These are phyloP conservation scores for Aspergillus terreus DNA, from an alignment of 2,329 filamentous ascomycete species.

Conservation along the genomic window DNA sequence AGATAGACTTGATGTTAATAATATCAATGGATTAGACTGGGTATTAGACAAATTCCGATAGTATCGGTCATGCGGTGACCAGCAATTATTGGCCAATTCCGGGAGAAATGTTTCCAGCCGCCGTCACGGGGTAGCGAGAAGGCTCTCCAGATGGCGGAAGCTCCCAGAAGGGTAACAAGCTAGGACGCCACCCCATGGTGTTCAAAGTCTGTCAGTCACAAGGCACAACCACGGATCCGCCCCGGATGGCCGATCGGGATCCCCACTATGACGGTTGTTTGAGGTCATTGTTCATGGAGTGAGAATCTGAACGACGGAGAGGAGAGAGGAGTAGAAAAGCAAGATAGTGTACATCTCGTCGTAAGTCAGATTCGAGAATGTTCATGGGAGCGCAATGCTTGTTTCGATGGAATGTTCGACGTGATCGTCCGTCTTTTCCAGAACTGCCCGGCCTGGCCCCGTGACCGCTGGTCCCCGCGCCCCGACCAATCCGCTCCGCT, in stretches of 20 bases:
- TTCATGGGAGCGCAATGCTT: too few species aligned
- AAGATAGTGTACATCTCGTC: too few species aligned
- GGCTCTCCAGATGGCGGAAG: constrained; percentile 1
- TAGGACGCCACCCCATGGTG: not conserved
- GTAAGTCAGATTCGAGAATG: too few species aligned
- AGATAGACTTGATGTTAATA: too few species aligned
- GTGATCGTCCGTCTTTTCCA: constrained; percentile 6
- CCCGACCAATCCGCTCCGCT: not conserved
- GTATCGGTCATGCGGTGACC: too few species aligned
- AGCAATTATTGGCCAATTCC: not conserved
- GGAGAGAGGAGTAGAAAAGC: too few species aligned
- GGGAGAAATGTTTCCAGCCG: not conserved
- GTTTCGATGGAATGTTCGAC: not conserved
- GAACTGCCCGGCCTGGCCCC: constrained; percentile 11
- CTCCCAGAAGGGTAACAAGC: constrained; percentile 8
- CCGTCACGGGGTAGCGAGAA: not conserved
- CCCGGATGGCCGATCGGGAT: constrained; percentile 6
- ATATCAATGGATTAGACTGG: too few species aligned
- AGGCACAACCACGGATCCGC: constrained; percentile 6
- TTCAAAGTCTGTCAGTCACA: constrained; percentile 14
- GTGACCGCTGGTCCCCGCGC: constrained; percentile 1
- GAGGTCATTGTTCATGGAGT: too few species aligned
- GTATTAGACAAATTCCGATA: too few species aligned
- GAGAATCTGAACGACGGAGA: too few species aligned
- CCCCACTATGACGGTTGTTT: not conserved